Base-by-base conservation (phyloP, 2,329 filamentous ascomycete species). In the Amesomyces nigricolor region DNA sequence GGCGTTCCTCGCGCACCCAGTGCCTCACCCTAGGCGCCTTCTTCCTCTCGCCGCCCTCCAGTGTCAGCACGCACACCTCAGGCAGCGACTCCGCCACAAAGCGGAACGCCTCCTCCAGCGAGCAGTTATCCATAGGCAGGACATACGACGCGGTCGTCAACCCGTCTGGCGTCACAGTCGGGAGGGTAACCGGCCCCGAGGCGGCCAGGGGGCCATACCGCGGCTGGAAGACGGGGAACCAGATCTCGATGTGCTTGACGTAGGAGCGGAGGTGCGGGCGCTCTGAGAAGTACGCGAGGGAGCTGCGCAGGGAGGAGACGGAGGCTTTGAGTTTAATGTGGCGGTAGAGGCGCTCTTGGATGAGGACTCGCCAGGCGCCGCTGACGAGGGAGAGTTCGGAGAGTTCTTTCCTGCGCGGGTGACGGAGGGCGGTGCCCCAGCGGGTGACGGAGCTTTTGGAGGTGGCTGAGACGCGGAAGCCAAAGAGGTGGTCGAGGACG, bases 321-420 rank as follows among this genome's bases (percentile, higher is more conserved):
- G 85, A 88, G 0, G 85, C 87, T 71, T 88, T 87, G 62, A 90
- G 74, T 70, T 89, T 89, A 71, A 90, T 81, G 67, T 89, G 86
- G 42, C 87, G 78, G 70, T 88, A 91, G 2, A 91, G 78, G 38
- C 87, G 78, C 65, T 86, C 79, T 67, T 90, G 87, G 17, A 91
- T 81, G 54, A 89, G 66, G 37, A 75, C 72, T 47, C 84, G 79
- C 86, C 86, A 90, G n/a, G 78, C 70, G 4, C 70, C 74, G 63
- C 75, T 81, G 46, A 85, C 82, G 50, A 87, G 71, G 3, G 86
- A 81, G 56, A 89, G 68, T 60, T 85, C 78, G 0, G 86, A 87
- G 37, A 89, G 73, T 57, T 86, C 83, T 59, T 81, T 85, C 58
- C 86, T 75, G 53, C 86, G 77, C 5, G 84, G 85, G 69, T 88